Evolutionary conservation across 2,329 filamentous ascomycete genomes (phyloP).

Genomic region (Atkinsonella hypoxylon): DNA sequence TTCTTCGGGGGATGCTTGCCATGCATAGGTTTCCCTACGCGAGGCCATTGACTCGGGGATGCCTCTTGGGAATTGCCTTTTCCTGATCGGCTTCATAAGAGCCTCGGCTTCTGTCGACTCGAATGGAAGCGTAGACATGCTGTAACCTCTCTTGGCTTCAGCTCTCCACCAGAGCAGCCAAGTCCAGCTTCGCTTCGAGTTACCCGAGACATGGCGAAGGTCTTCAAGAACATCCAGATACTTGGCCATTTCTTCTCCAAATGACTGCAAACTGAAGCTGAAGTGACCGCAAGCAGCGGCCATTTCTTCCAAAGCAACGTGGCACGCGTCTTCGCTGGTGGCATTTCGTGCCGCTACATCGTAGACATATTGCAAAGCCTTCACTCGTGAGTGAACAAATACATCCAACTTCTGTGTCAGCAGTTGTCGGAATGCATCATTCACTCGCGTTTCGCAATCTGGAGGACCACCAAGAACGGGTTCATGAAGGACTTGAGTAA

Average conservation of each 20-base stretch:
- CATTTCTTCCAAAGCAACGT: constrained; percentile 85
- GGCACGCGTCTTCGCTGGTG: constrained; percentile 54
- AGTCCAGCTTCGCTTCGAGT: constrained; percentile 53
- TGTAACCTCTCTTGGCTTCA: neutral
- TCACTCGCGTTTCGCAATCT: constrained; percentile 39
- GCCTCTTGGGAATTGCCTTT: constrained; percentile 35
- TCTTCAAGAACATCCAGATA: constrained; percentile 74
- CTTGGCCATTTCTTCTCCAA: constrained; percentile 72
- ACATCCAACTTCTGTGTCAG: constrained; percentile 61
- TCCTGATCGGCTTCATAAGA: constrained; percentile 29
- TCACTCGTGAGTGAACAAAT: constrained; percentile 58
- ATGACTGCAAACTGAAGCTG: constrained; percentile 73
- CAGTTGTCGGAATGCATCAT: constrained; percentile 64
- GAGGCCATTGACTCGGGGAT: constrained; percentile 36
- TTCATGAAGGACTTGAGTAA: constrained; percentile 72
- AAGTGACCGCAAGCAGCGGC: constrained; percentile 89
- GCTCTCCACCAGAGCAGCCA: constrained; percentile 66
- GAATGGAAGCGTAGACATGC: constrained; percentile 11
- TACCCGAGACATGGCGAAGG: constrained; percentile 55
- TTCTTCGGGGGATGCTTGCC: constrained; percentile 32
- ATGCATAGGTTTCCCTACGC: constrained; percentile 34
- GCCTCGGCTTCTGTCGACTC: constrained; percentile 22
- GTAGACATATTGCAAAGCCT: constrained; percentile 65
- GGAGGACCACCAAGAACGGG: constrained; percentile 49
- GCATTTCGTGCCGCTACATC: constrained; percentile 53